Conservation (phyloP, 139 green algal genomes). For the Chlorella sp. region DNA sequence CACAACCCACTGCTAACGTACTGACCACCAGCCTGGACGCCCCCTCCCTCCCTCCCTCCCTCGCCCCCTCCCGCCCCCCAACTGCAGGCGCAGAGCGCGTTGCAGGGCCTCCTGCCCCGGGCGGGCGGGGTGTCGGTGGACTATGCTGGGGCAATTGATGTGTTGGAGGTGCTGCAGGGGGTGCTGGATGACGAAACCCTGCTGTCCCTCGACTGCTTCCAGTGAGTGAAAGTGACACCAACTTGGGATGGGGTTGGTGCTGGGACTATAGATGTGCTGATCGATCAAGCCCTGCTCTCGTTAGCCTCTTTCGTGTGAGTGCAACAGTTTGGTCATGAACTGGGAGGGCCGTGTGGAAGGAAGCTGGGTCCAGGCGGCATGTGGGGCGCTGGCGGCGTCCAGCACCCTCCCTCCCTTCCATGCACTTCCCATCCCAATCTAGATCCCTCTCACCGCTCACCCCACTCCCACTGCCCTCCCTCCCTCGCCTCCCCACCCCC, state of each 20-base stretch:
- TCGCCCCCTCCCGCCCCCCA: neutral
- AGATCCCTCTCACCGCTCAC: no score
- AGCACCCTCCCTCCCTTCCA: no score
- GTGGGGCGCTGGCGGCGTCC: no score
- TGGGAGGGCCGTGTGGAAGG: no score
- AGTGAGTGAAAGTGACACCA: neutral
- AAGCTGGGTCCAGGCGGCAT: no score
- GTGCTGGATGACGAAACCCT: conserved; percentile 28
- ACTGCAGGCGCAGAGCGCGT: conserved; percentile 56
- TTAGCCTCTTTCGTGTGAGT: no score
- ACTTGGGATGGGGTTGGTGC: neutral
- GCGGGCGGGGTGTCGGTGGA: conserved; percentile 49
- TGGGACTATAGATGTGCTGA: no score
- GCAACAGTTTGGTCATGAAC: no score
- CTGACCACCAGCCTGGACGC: neutral
- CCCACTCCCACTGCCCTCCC: neutral
- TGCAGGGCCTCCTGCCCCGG: conserved; percentile 72
- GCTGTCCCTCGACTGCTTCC: conserved; percentile 32
- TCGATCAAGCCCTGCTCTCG: no score
- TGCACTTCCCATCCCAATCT: no score
- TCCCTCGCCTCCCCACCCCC: neutral
- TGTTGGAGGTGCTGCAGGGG: conserved; percentile 70
- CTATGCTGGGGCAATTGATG: conserved; percentile 79
- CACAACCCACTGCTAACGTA: neutral
- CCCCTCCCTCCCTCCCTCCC: neutral